Evolutionary conservation across 1,139 yeast genomes (phyloP).

Genomic region (Meyerozyma smithsonii): DNA sequence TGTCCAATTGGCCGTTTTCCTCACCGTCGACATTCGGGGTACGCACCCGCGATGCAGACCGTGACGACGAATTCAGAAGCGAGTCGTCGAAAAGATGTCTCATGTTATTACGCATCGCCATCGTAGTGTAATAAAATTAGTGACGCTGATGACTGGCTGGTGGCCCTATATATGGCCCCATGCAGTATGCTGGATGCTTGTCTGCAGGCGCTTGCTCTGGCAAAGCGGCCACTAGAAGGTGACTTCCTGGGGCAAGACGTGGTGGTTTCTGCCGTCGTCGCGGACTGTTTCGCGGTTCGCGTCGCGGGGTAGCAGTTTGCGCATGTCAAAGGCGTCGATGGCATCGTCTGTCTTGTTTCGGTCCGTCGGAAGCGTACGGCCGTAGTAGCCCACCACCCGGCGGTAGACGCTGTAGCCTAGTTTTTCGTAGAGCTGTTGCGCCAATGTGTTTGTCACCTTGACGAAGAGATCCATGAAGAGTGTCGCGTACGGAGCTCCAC

Average conservation of each 20-base stretch:
- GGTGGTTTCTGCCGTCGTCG: slow-evolving; percentile 50
- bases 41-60: slow-evolving; percentile 36
- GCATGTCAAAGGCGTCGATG: slow-evolving; percentile 87
- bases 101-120: slow-evolving; percentile 1
- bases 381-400: slow-evolving; percentile 88
- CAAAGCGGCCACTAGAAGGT: slow-evolving; percentile 31
- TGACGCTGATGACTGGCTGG: neutral
- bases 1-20: slow-evolving; percentile 38
- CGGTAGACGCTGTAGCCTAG: slow-evolving; percentile 82
- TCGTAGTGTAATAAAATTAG: neutral
- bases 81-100: slow-evolving; percentile 4
- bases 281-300: slow-evolving; percentile 46
- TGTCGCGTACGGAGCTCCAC: slow-evolving; percentile 62
- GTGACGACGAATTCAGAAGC: slow-evolving; percentile 22
- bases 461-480: slow-evolving; percentile 89
- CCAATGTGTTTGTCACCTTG: slow-evolving; percentile 75
- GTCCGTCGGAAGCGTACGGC: slow-evolving; percentile 43
- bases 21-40: slow-evolving; percentile 43
- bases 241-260: slow-evolving; percentile 62
- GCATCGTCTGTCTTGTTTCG: slow-evolving; percentile 51
- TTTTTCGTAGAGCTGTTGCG: slow-evolving; percentile 76
- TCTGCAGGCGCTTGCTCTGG: neutral
- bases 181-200: neutral
- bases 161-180: too few species aligned
- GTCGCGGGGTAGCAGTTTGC: slow-evolving; percentile 61